Evolutionary conservation across 352 stramenopile species (phyloP).

Genomic region (Globisporangium radiosum): DNA sequence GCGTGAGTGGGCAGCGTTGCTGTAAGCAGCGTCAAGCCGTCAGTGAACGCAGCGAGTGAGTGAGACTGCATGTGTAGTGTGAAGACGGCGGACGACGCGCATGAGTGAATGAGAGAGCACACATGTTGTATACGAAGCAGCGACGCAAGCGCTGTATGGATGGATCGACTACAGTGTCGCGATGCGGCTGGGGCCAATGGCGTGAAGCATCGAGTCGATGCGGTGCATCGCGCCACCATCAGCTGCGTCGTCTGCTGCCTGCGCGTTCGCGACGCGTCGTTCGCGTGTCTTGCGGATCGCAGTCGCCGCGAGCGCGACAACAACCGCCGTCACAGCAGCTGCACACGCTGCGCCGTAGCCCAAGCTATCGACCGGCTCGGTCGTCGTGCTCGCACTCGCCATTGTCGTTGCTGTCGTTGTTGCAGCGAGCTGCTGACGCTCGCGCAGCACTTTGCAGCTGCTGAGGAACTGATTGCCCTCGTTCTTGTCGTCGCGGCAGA

Average conservation of each 20-base stretch:
- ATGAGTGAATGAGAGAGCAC: background rate
- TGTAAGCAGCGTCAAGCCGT: too few species aligned
- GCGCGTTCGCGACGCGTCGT: background rate
- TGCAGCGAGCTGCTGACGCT: slow-evolving; percentile 1
- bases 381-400: background rate
- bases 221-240: background rate
- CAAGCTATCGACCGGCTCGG: background rate
- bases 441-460: slow-evolving; percentile 43
- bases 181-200: slow-evolving; percentile 6
- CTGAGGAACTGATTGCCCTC: slow-evolving; percentile 49
- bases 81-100: background rate
- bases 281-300: slow-evolving; percentile 4
- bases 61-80: background rate
- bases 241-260: background rate
- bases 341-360: too few species aligned
- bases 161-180: slow-evolving; percentile 8
- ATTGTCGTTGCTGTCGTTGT: background rate
- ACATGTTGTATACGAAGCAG: background rate
- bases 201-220: slow-evolving; percentile 6
- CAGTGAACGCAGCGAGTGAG: background rate
- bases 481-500: slow-evolving; percentile 56
- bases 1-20: background rate
- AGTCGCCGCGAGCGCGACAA: slow-evolving; percentile 16
- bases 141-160: background rate
- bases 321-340: background rate